Evolutionary conservation across 179 eudicot genomes (phyloP), one percentile per base, ranked within the genome.

Genomic region (Beta lomatogona): DNA sequence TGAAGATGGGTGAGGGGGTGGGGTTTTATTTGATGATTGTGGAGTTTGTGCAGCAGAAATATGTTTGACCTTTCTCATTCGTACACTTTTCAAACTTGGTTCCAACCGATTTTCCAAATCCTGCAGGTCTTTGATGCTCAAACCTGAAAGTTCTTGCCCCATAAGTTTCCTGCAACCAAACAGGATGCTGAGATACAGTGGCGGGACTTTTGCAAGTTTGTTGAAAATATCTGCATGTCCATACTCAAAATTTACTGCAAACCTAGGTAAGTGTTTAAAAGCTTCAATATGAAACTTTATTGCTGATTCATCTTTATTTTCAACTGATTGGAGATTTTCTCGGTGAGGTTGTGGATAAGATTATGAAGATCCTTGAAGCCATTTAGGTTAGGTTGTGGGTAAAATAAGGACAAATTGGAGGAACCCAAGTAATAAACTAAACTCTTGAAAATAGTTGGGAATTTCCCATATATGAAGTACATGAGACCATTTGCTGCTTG

Each of bases 141-240:
- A 82, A 83, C 93, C 93, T 74, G 94, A 90, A 79, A 95, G 93
- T 61, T 88, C 89, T 87, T 92, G 91, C 80, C 97, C 97, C 89
- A 89, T 48, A 44, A 92, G 91, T 80, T 87, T 88, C 91, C 98
- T 95, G 93, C 86, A 88, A 73, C 61, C 13, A 69, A 74, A 58
- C 14, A 53, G 71, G 21, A 31, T 79, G 77, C 59, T 77, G 50
- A 73, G 71, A 61, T 44, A 7, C 22, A 65, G 53, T 9, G 45
- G 65, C 13, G 7, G 46, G 45, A 52, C 11, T 50, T 66, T 54
- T 57, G n/a, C 70, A 25, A 66, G 58, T 25, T 18, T 71, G 15
- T 45, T 71, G 52, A 13, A 12, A 59, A 25, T 71, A 52, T 57
- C 16, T 25, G 18, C 7, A 6, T 28, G 50, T 64, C 48, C 60